Evolutionary conservation across 1,139 yeast species (phyloP).

Genomic region (Saccharomyces hybrid): DNA sequence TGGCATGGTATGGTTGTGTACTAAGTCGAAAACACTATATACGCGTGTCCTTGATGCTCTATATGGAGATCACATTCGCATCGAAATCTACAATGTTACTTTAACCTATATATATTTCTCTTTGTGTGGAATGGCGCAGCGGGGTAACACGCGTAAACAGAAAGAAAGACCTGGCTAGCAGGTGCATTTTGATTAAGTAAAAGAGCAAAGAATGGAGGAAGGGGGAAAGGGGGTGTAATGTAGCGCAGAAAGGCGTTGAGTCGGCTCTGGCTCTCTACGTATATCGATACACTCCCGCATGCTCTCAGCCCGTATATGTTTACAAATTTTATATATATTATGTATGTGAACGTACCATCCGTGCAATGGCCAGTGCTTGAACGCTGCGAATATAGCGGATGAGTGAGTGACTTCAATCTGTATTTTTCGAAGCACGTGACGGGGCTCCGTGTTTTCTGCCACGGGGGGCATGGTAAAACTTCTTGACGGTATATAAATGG

Average conservation of each 20-base stretch:
- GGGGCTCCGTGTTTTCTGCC: background rate
- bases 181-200: background rate
- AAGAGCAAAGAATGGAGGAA: background rate
- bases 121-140: background rate
- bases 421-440: background rate
- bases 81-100: background rate
- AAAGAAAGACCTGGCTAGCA: background rate
- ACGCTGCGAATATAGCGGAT: background rate
- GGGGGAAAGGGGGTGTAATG: background rate
- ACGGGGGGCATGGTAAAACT: background rate
- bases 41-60: background rate
- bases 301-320: no score
- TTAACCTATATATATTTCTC: background rate
- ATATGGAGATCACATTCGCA: background rate
- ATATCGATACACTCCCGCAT: background rate
- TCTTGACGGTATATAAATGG: background rate
- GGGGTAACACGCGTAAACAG: background rate
- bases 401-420: background rate
- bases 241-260: background rate
- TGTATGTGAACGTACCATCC: background rate
- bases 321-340: background rate
- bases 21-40: background rate
- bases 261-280: background rate
- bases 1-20: background rate
- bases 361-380: background rate